phyloP scores from a whole-genome alignment of 352 stramenopile genomes.

The Labyrinthula sp. region DNA sequence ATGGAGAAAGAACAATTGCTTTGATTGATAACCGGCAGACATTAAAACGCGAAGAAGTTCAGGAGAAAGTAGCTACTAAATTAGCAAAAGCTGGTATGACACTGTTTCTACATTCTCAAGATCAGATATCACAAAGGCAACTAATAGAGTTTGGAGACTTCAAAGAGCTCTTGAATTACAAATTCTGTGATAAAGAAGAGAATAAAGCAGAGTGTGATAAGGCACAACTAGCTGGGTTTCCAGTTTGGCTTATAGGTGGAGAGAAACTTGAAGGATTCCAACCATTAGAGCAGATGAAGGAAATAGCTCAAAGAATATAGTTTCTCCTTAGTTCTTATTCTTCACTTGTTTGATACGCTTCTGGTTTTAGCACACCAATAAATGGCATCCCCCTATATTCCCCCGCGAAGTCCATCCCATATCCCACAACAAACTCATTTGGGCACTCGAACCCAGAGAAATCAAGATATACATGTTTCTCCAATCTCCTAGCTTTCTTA shows the following conservation, averaged over 20 bases:
- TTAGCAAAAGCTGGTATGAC: constrained; percentile 24
- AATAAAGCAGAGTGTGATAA: constrained; percentile 29
- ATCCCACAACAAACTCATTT: constrained; percentile 35
- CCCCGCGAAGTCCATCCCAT: constrained; percentile 31
- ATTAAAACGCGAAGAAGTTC: constrained; percentile 27
- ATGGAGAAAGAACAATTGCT: constrained; percentile 25
- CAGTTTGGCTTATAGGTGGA: constrained; percentile 31
- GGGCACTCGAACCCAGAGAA: constrained; percentile 28
- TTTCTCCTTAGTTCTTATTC: constrained; percentile 1
- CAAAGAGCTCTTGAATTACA: constrained; percentile 27
- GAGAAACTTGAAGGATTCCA: constrained; percentile 27
- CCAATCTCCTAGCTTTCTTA: constrained; percentile 18
- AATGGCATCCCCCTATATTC: constrained; percentile 30
- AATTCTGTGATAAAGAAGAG: constrained; percentile 31
- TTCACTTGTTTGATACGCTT: constrained; percentile 31
- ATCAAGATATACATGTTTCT: constrained; percentile 18
- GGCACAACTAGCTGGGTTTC: constrained; percentile 24
- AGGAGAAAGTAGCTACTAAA: constrained; percentile 28
- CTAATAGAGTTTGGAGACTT: constrained; percentile 28
- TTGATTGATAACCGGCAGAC: constrained; percentile 33
- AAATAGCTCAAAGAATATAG: constrained; percentile 10
- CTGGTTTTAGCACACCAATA: constrained; percentile 28
- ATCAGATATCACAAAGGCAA: constrained; percentile 29
- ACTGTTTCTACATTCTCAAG: constrained; percentile 24
- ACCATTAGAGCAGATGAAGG: constrained; percentile 29